Percentiles rank a stretch among this genome's conserved stretches.
These are phyloP conservation scores for Leccinum obscurum DNA, from an alignment of 768 basidiomycete species.

Conservation along the genomic window DNA sequence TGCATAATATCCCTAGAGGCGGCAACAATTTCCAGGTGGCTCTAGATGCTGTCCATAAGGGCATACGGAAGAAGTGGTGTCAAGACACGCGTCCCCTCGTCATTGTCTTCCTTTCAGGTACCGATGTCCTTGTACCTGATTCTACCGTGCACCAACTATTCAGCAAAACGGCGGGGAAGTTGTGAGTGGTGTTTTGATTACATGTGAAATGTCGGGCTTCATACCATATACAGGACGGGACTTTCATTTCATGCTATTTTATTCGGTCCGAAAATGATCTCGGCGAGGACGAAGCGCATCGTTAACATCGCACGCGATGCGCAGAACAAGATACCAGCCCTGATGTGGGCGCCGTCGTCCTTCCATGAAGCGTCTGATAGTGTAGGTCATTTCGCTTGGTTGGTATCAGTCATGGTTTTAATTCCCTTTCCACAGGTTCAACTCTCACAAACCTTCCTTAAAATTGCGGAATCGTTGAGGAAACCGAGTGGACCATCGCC, in stretches of 20 bases:
- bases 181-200: slow-evolving; percentile 31
- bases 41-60: too few relatives aligned
- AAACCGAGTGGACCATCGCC: slow-evolving; percentile 50
- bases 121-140: slow-evolving; percentile 40
- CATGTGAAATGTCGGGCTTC: neutral
- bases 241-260: slow-evolving; percentile 58
- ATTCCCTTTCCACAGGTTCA: slow-evolving; percentile 38
- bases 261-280: slow-evolving; percentile 42
- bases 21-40: slow-evolving; percentile 47
- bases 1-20: slow-evolving; percentile 30
- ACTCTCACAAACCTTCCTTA: slow-evolving; percentile 54
- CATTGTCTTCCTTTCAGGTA: slow-evolving; percentile 59
- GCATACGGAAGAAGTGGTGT: slow-evolving; percentile 44
- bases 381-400: too few relatives aligned
- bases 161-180: slow-evolving; percentile 38
- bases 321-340: too few relatives aligned
- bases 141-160: slow-evolving; percentile 37
- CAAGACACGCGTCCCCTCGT: slow-evolving; percentile 42
- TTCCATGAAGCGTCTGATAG: too few relatives aligned
- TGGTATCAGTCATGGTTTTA: neutral
- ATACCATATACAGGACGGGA: slow-evolving; percentile 40
- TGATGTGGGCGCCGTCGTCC: too few relatives aligned
- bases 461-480: slow-evolving; percentile 54
- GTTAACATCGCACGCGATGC: too few relatives aligned
- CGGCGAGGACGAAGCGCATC: slow-evolving; percentile 43